Base-by-base conservation (phyloP, 2,329 filamentous ascomycete genomes). In the Helotiales sp. region DNA sequence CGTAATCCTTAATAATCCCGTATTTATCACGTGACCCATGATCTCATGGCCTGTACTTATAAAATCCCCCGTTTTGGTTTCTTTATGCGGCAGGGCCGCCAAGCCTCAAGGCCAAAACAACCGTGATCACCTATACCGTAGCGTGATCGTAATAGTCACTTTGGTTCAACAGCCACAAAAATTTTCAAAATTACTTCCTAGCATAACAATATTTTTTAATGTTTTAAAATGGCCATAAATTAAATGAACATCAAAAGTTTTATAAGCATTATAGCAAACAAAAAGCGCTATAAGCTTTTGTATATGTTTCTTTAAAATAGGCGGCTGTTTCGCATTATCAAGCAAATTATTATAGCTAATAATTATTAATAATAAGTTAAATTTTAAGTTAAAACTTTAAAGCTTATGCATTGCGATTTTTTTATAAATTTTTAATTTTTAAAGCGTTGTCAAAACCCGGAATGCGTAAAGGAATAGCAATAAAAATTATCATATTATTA, bases 201-300 rank as follows among this genome's bases (percentile, higher is more conserved):
- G 65, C 67, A 74, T 70, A 57, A 73, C 63, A 43, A 70, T 72
- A 63, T 71, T 67, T 28, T 71, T n/a, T 57, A 65, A 67, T 43
- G 69, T 72, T 32, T 72, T 69, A 64, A 73, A 73, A 64, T 74
- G 69, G 63, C 70, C 69, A 68, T 74, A 68, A 63, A 71, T 72
- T 49, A 72, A 61, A 66, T 68, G 63, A 52, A 68, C 54, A 52
- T 70, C 67, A 66, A 74, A 65, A 63, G 64, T 61, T 52, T 67
- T 68, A n/a, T 72, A 40, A 60, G 65, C 70, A 61, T 70, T 69
- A 45, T 63, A 54, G 52, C 52, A 63, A 60, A 68, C 59, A 52
- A 66, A 68, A 30, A 62, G 40, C 30, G 58, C 66, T 61, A 63
- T 59, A 63, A 68, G 58, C 20, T 68, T 68, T 47, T 60, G 63